Evolutionary conservation across 2,329 filamentous ascomycete species (phyloP), one percentile per base, ranked within the genome.

Genomic region (Nakataea oryzae): DNA sequence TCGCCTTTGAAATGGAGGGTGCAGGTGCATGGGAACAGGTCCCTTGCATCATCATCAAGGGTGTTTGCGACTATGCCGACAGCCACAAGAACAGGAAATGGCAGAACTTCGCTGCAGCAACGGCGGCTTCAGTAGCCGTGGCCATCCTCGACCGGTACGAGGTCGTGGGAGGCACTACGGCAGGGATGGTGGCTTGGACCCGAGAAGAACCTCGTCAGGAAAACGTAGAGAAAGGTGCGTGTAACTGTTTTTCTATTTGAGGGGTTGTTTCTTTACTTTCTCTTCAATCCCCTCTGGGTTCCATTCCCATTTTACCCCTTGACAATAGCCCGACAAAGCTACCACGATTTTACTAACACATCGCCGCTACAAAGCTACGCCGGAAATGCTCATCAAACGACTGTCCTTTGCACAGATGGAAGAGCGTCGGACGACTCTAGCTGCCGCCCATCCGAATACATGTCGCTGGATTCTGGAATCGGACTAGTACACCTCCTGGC

Each of bases 11-110:
- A 54, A 75, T 75, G 71, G 73, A 76, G 60, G 69, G 68, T 2
- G 71, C 69, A 3, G 72, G 72, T 3, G 65, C 71, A 5, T 72
- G 68, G 69, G 66, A 73, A 24, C 63, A 66, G 24, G 55, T 71
- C 8, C 68, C 69, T 1, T 69, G 63, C 32, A 64, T 72, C 3
- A 60, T 71, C 34, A 69, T 72, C 60, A 73, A 69, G 63, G 73
- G 73, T 1, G 70, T 74, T 0, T 74, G 70, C 59, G 72, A 77
- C 66, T 78, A 77, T 55, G 70, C 72, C 0, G 75, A 77, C 62
- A 71, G 72, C 27, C 74, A 77, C 63, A 75, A 76, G 62, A 72
- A 67, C 60, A 73, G 74, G 55, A 62, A 27, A 1, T 76, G 71
- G 71, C 73, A 76, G 59, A 60, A 63, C 1, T 77, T 73, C 66